Evolutionary conservation across 768 basidiomycete genomes (phyloP).

Genomic region (Hericium coralloides): DNA sequence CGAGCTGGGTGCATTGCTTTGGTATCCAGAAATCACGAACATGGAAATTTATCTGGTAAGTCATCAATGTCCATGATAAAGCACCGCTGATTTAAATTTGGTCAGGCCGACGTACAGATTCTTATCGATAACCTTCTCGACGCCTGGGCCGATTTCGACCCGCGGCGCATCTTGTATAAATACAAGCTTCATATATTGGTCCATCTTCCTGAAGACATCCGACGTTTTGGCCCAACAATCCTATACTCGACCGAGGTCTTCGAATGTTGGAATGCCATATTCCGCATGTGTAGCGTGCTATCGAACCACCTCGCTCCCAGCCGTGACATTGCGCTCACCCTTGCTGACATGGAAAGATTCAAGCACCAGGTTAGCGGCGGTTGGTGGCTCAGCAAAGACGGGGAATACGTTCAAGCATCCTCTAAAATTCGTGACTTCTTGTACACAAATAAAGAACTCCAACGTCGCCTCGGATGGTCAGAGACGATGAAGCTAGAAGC

Average conservation of each 20-base stretch:
- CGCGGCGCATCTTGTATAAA: slow-evolving; percentile 19
- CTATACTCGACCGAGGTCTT: slow-evolving; percentile 25
- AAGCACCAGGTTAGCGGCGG: slow-evolving; percentile 27
- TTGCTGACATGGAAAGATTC: slow-evolving; percentile 22
- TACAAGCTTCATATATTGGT: slow-evolving; percentile 26
- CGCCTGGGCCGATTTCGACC: slow-evolving; percentile 18
- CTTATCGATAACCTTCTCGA: slow-evolving; percentile 15
- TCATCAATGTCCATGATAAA: not conserved
- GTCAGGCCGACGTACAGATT: slow-evolving; percentile 9
- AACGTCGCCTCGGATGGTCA: not conserved
- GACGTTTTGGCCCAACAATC: slow-evolving; percentile 24
- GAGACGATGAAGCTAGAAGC: not conserved
- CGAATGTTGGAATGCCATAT: slow-evolving; percentile 33
- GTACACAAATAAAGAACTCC: not conserved
- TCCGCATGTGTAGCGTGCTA: slow-evolving; percentile 28
- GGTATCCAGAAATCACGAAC: slow-evolving; percentile 22
- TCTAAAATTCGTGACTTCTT: not conserved
- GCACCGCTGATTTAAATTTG: not conserved
- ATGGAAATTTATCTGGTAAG: slow-evolving; percentile 21
- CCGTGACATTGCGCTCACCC: slow-evolving; percentile 28
- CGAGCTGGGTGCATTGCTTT: slow-evolving; percentile 22
- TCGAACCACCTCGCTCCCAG: slow-evolving; percentile 35
- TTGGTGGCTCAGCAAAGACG: slow-evolving; percentile 1
- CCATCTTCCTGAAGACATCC: slow-evolving; percentile 22
- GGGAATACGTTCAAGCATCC: not conserved